Evolutionary conservation across 2,329 filamentous ascomycete species (phyloP).

Genomic region (Pochonia chlamydosporia): DNA sequence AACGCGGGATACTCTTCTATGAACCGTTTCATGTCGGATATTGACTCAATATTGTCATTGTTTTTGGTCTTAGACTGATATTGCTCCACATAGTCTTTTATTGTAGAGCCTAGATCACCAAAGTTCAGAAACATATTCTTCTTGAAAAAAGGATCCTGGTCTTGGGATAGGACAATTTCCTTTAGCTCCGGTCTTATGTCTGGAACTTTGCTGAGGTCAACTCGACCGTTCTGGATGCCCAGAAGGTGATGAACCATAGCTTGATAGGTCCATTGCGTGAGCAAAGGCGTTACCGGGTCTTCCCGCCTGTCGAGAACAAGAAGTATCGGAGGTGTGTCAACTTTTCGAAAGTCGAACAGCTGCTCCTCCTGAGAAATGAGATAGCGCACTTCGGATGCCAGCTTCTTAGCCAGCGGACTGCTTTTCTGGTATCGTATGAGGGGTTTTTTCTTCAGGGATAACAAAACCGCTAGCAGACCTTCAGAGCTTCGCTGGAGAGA

Average conservation of each 20-base stretch:
- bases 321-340: conserved; percentile 90
- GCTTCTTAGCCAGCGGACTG: conserved; percentile 83
- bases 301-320: conserved; percentile 87
- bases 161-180: conserved; percentile 91
- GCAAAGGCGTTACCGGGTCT: conserved; percentile 86
- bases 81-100: conserved; percentile 97
- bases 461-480: conserved; percentile 73
- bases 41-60: conserved; percentile 92
- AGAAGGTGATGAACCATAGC: conserved; percentile 99
- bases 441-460: conserved; percentile 94
- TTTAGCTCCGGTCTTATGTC: conserved; percentile 82
- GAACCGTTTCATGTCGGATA: conserved; percentile 97
- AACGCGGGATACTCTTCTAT: conserved; percentile 99
- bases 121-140: conserved; percentile 99
- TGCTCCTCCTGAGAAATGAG: conserved; percentile 93
- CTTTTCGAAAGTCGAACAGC: conserved; percentile 90
- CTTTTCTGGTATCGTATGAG: conserved; percentile 90
- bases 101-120: conserved; percentile 88
- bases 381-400: conserved; percentile 88
- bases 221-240: conserved; percentile 90
- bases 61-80: conserved; percentile 98
- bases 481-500: conserved; percentile 82
- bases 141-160: conserved; percentile 97
- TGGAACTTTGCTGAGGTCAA: conserved; percentile 77
- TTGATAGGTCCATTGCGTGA: conserved; percentile 99